A percentile compares a stretch with the other conserved stretches of the same genome.
Evolutionary conservation across 2,329 filamentous ascomycete species (phyloP).

Genomic region (Xylaria sp.): DNA sequence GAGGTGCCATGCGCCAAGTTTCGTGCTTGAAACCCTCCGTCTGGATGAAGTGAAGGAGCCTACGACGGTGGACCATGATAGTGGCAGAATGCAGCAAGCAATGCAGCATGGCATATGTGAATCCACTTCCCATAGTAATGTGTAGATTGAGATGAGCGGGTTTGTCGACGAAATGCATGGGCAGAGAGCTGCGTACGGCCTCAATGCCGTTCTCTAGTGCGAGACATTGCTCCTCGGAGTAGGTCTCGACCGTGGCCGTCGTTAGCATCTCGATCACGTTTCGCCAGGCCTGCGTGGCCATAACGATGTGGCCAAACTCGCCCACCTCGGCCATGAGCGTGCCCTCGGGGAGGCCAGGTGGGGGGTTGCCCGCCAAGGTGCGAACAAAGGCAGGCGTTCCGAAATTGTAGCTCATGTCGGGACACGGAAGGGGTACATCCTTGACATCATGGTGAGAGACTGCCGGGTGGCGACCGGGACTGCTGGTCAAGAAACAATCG

Average conservation of each 20-base stretch:
- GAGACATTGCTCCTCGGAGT: slow-evolving; percentile 64
- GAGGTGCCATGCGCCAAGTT: slow-evolving; percentile 62
- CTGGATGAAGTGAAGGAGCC: slow-evolving; percentile 68
- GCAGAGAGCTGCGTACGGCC: slow-evolving; percentile 63
- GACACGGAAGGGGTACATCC: slow-evolving; percentile 68
- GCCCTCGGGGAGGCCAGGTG: slow-evolving; percentile 53
- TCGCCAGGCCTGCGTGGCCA: slow-evolving; percentile 70
- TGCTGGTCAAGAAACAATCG: slow-evolving; percentile 71
- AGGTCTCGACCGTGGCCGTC: slow-evolving; percentile 62
- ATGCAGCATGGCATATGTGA: slow-evolving; percentile 72
- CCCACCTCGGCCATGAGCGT: slow-evolving; percentile 63
- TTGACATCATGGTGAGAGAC: slow-evolving; percentile 65
- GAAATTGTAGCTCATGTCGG: slow-evolving; percentile 72
- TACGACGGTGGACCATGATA: slow-evolving; percentile 70
- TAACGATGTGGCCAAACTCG: slow-evolving; percentile 71
- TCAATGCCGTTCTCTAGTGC: slow-evolving; percentile 66
- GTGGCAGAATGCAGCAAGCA: slow-evolving; percentile 70
- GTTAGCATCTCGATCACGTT: slow-evolving; percentile 72
- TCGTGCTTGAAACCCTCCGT: slow-evolving; percentile 64
- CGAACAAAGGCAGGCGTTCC: slow-evolving; percentile 69
- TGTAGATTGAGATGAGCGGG: slow-evolving; percentile 70
- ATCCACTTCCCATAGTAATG: slow-evolving; percentile 72
- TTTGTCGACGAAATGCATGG: slow-evolving; percentile 71
- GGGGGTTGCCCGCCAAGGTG: slow-evolving; percentile 60
- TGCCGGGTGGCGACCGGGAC: slow-evolving; percentile 68